These are phyloP conservation scores for Pseudisothecium myosuroides DNA, from an alignment of 225 moss, liverwort and hornwort species.

Conservation along the genomic window DNA sequence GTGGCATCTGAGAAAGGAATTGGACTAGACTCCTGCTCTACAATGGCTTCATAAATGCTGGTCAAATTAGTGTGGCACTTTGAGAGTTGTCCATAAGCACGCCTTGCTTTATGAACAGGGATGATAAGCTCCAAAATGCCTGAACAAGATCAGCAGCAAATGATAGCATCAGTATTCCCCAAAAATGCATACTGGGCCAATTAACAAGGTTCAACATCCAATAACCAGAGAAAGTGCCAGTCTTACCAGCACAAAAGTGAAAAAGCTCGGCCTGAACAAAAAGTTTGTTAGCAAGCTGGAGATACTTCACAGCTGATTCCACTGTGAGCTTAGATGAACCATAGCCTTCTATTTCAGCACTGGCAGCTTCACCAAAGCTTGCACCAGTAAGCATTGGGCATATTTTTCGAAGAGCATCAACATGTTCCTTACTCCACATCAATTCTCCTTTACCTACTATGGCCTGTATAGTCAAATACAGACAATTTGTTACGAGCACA, in stretches of 20 bases:
- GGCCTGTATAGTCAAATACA: conserved; percentile 47
- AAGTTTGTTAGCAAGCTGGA: conserved; percentile 94
- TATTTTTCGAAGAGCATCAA: conserved; percentile 74
- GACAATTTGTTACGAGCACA: background rate
- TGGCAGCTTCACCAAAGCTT: conserved; percentile 86
- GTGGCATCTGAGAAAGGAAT: conserved; percentile 98
- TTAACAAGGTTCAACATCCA: background rate
- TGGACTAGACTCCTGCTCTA: conserved; percentile 92
- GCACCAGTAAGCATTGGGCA: conserved; percentile 97
- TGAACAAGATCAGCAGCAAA: conserved; percentile 4
- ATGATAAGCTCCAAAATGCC: conserved; percentile 98
- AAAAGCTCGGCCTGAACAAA: conserved; percentile 94
- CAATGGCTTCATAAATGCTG: conserved; percentile 85
- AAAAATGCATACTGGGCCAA: background rate
- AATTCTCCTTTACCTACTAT: conserved; percentile 80
- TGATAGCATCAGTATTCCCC: background rate
- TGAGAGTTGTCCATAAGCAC: conserved; percentile 89
- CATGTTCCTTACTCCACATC: conserved; percentile 95
- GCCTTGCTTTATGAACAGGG: conserved; percentile 92
- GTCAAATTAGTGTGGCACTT: conserved; percentile 94
- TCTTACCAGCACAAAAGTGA: conserved; percentile 94
- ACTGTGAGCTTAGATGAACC: conserved; percentile 96
- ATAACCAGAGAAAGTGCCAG: background rate
- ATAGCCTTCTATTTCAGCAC: conserved; percentile 98
- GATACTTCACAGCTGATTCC: conserved; percentile 97